Evolutionary conservation across 2,329 filamentous ascomycete genomes (phyloP).

Genomic region (Ascosphaera apis): DNA sequence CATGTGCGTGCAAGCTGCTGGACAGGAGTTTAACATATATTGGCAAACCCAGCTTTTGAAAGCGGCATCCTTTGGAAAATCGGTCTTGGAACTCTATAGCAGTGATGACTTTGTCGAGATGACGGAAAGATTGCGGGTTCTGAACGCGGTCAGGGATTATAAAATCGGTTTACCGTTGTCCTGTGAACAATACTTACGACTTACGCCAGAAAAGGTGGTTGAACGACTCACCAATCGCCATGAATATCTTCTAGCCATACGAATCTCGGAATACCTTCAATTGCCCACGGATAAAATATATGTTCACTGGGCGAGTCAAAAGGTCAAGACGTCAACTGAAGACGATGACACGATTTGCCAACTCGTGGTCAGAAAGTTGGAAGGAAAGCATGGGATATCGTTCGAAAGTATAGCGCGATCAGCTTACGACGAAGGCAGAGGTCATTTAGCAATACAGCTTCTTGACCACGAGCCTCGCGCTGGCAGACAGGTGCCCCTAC

Average conservation of each 20-base stretch:
- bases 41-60: constrained; percentile 96
- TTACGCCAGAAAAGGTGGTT: constrained; percentile 76
- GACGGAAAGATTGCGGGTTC: constrained; percentile 76
- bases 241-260: constrained; percentile 75
- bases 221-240: constrained; percentile 66
- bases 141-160: constrained; percentile 82
- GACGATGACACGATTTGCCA: constrained; percentile 75
- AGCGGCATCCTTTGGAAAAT: constrained; percentile 92
- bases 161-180: constrained; percentile 76
- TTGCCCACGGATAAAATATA: constrained; percentile 78
- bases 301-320: constrained; percentile 89
- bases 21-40: constrained; percentile 68
- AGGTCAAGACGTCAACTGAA: constrained; percentile 63
- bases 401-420: constrained; percentile 86
- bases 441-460: constrained; percentile 69
- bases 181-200: constrained; percentile 77
- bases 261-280: constrained; percentile 67
- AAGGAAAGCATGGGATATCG: constrained; percentile 76
- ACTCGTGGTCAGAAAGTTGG: constrained; percentile 64
- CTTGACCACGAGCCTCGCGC: constrained; percentile 85
- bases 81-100: constrained; percentile 88
- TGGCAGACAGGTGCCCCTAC: constrained; percentile 82
- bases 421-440: constrained; percentile 80
- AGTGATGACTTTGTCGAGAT: constrained; percentile 98
- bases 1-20: constrained; percentile 77